Evolutionary conservation across 129 eudicot genomes (phyloP).

Genomic region (Helianthus tuberosus): DNA sequence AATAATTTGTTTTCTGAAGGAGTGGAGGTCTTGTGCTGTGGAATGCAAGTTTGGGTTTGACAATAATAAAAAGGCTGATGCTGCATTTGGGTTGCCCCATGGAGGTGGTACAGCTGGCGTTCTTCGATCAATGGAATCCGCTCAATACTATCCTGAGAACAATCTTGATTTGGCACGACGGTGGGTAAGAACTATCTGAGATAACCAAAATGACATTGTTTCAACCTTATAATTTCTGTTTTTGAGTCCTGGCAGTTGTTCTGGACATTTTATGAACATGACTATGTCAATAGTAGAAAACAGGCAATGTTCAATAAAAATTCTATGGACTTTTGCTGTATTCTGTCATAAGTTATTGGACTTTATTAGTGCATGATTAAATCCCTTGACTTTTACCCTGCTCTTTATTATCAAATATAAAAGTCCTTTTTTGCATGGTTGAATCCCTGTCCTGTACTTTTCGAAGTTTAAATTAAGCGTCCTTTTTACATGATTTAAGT

Average conservation of each 20-base stretch:
- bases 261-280: neutral
- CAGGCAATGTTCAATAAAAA: neutral
- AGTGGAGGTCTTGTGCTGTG: constrained; percentile 71
- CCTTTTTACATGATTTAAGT: neutral
- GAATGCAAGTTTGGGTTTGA: constrained; percentile 63
- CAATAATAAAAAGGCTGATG: constrained; percentile 61
- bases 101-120: constrained; percentile 40
- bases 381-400: neutral
- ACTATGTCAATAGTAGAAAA: neutral
- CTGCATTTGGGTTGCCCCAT: constrained; percentile 61
- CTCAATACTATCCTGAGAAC: constrained; percentile 62
- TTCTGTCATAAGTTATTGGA: neutral
- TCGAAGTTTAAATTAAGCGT: neutral
- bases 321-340: neutral
- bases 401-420: neutral
- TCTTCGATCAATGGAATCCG: constrained; percentile 74
- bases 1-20: constrained; percentile 41
- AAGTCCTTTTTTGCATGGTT: neutral
- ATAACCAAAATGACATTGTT: constrained; percentile 10
- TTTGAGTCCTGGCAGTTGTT: constrained; percentile 1
- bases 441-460: neutral
- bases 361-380: neutral
- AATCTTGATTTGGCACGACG: constrained; percentile 62
- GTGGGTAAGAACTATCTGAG: constrained; percentile 69
- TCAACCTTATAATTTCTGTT: neutral